Percentiles rank a stretch among this genome's conserved stretches.
Conservation (phyloP, 2,329 filamentous ascomycete genomes). For the Penicillium hesseltinei region DNA sequence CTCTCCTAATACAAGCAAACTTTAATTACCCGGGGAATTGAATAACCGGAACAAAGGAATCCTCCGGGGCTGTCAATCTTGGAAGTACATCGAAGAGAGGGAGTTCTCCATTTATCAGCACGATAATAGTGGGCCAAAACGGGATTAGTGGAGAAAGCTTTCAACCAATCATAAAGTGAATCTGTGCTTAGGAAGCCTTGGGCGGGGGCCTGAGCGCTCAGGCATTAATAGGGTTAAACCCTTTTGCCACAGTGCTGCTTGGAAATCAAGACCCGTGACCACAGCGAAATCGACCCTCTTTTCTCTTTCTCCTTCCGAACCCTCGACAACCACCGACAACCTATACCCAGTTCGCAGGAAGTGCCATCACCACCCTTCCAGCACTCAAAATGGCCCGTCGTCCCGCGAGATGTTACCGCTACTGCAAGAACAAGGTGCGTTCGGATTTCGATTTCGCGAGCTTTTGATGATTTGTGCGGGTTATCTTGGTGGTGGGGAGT, state of each 20-base stretch:
- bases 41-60: not conserved
- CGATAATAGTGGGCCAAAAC: not conserved
- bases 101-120: not conserved
- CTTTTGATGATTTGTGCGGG: constrained; percentile 28
- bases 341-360: constrained; percentile 49
- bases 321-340: constrained; percentile 38
- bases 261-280: constrained; percentile 42
- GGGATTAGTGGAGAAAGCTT: not conserved
- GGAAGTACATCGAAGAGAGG: not conserved
- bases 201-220: not conserved
- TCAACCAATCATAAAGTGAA: not conserved
- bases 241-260: constrained; percentile 44
- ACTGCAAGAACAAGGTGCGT: constrained; percentile 99
- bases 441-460: constrained; percentile 21
- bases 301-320: constrained; percentile 33
- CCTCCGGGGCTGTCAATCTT: not conserved
- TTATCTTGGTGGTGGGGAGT: constrained; percentile 33
- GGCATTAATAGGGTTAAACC: constrained; percentile 37
- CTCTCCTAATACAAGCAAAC: not conserved
- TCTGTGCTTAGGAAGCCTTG: too few relatives aligned
- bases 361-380: constrained; percentile 49
- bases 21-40: not conserved
- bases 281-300: constrained; percentile 13
- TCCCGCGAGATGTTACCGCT: constrained; percentile 99
- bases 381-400: constrained; percentile 94